These are phyloP conservation scores for Erythrophleum ivorense DNA, from an alignment of 331 rosid genomes.

Conservation along the genomic window DNA sequence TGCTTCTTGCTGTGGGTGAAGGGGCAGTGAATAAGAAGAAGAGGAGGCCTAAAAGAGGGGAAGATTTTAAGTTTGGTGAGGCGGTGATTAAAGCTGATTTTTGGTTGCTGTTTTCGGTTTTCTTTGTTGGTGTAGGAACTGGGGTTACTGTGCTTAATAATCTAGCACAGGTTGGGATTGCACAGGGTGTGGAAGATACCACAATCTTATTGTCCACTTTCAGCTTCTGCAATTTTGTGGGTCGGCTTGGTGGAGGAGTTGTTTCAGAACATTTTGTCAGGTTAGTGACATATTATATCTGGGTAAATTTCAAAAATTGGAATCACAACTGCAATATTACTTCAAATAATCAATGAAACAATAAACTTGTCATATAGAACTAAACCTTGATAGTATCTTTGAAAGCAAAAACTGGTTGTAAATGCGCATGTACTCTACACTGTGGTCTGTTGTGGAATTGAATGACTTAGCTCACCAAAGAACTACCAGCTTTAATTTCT, in stretches of 20 bases:
- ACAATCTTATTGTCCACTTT: conserved; percentile 73
- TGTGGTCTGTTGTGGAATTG: background rate
- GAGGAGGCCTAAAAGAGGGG: conserved; percentile 88
- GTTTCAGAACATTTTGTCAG: conserved; percentile 85
- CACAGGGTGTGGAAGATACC: conserved; percentile 77
- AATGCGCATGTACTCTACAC: background rate
- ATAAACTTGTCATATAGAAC: background rate
- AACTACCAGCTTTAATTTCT: conserved; percentile 26
- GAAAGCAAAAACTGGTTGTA: background rate
- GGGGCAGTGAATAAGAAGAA: conserved; percentile 84
- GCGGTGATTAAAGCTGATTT: conserved; percentile 84
- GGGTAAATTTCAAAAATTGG: background rate
- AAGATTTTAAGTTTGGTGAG: conserved; percentile 74
- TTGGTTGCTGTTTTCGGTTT: conserved; percentile 81
- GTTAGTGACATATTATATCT: conserved; percentile 47
- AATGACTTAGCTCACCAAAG: too few species aligned
- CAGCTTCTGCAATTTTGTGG: conserved; percentile 82
- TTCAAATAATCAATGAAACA: background rate
- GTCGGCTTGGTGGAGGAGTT: conserved; percentile 91
- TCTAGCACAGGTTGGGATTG: conserved; percentile 86
- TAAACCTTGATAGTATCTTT: background rate
- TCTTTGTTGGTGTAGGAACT: conserved; percentile 82
- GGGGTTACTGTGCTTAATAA: conserved; percentile 88
- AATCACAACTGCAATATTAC: background rate
- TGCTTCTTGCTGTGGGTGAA: conserved; percentile 92